Percentiles rank a stretch among this genome's conserved stretches.
These are phyloP conservation scores for Danielia reshetovae DNA, from an alignment of 805 yeast genomes.

Conservation along the genomic window DNA sequence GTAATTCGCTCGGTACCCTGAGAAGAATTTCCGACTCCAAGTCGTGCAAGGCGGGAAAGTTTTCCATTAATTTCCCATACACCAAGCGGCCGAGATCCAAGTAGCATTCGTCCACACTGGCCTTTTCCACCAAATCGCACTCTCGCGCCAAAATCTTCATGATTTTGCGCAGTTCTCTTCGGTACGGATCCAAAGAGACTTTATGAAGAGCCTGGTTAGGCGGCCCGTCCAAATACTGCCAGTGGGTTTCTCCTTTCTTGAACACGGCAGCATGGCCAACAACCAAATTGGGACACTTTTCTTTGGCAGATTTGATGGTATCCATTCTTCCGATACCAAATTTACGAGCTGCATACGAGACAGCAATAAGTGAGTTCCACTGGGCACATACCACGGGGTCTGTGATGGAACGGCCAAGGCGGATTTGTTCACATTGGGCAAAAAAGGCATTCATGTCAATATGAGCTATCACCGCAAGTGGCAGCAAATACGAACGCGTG, in stretches of 20 bases:
- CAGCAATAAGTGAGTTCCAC: constrained; percentile 89
- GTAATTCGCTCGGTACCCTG: constrained; percentile 36
- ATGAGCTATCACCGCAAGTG: constrained; percentile 76
- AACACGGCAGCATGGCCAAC: constrained; percentile 93
- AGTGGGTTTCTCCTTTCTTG: constrained; percentile 75
- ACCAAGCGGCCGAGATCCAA: constrained; percentile 75
- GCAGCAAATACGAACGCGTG: constrained; percentile 51
- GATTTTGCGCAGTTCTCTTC: constrained; percentile 82
- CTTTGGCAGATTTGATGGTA: constrained; percentile 57
- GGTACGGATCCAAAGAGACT: constrained; percentile 86
- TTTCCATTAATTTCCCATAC: constrained; percentile 35
- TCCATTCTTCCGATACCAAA: constrained; percentile 82
- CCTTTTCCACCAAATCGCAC: constrained; percentile 80
- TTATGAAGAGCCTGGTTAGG: constrained; percentile 67
- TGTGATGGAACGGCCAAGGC: constrained; percentile 58
- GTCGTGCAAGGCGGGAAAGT: constrained; percentile 44
- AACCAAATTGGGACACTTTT: constrained; percentile 71
- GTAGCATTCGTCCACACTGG: constrained; percentile 93
- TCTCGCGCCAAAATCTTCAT: constrained; percentile 56
- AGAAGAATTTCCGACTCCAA: constrained; percentile 36
- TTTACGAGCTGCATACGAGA: constrained; percentile 82
- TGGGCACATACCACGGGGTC: constrained; percentile 94
- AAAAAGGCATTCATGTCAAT: constrained; percentile 93
- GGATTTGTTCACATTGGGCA: constrained; percentile 86
- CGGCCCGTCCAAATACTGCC: constrained; percentile 66